Evolutionary conservation across 2,329 filamentous ascomycete genomes (phyloP).

Genomic region (Sporothrix schenckii): DNA sequence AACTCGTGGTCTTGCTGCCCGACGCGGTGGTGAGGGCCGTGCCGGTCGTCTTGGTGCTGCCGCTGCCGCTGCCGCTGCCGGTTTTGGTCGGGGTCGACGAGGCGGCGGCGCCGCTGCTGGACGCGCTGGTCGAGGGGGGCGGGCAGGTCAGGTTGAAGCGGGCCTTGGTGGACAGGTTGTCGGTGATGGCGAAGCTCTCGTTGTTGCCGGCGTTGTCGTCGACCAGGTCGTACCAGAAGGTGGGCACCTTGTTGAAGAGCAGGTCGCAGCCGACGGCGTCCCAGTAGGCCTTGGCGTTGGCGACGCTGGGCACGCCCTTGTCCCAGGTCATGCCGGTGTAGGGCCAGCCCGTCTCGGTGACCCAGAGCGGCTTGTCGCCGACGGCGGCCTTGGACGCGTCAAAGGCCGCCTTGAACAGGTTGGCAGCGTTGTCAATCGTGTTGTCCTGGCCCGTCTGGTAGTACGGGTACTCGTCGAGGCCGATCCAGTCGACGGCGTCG

Average conservation of each 20-base stretch:
- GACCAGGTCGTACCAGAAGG: constrained; percentile 65
- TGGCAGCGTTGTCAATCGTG: constrained; percentile 57
- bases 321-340: constrained; percentile 57
- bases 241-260: constrained; percentile 58
- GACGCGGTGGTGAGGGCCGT: background rate
- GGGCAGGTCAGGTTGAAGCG: constrained; percentile 60
- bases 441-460: constrained; percentile 62
- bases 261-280: constrained; percentile 61
- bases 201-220: constrained; percentile 64
- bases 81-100: constrained; percentile 33
- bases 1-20: too few relatives aligned
- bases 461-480: constrained; percentile 68
- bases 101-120: constrained; percentile 30
- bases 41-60: background rate
- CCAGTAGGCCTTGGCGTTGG: constrained; percentile 68
- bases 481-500: constrained; percentile 65
- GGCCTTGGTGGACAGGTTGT: constrained; percentile 56
- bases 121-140: constrained; percentile 40
- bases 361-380: constrained; percentile 36
- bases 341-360: constrained; percentile 56
- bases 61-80: constrained; percentile 19
- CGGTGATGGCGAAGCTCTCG: constrained; percentile 61
- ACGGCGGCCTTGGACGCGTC: constrained; percentile 51
- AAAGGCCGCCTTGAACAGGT: constrained; percentile 58
- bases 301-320: constrained; percentile 56